Base-by-base conservation (phyloP, 2,329 filamentous ascomycete genomes). In the Colletotrichum endophyticum region DNA sequence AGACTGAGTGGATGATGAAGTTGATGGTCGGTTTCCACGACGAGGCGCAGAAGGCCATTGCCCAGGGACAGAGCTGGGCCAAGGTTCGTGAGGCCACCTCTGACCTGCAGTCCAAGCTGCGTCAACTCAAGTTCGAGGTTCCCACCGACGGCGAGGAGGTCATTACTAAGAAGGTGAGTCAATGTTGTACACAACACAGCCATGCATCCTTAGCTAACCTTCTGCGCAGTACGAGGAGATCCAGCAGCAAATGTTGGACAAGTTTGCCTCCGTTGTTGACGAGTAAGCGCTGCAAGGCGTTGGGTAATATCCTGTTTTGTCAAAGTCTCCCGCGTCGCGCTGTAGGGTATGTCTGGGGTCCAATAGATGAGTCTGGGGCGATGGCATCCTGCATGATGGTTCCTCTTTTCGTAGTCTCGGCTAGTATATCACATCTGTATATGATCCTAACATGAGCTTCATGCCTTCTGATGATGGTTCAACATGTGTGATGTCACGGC, bases 1-100 rank as follows among this genome's bases (percentile, higher is more conserved):
- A 99, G 94, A 99, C 97, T 0, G 95, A 98, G 86, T 99, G 97
- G 94, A 99, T 99, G 97, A 99, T 99, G 97, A 98, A 98, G 92
- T 94, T 95, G 79, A 99, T 99, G 93, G 95, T 99, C 90, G 95
- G 94, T 75, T 99, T 96, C 92, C 95, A 98, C 85, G 98, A 99
- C 82, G 97, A 99, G 89, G 94, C 95, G 28, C 96, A 99, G 86
- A 99, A 98, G 92, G 96, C 95, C 8, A 92, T 99, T 83, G 91
- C 94, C 8, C 95, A 98, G 86, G 97, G 97, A 77, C 94, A 96
- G 87, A 94, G 89, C 86, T 99, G 97, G 97, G 89, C 90, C 84
- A 98, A 98, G 91, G 94, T 99, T 72, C 93, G 96, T 80, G 97
- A 99, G 82, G 92, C 95, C 39, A 99, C 97, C 15, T 89, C 91